phyloP scores from a whole-genome alignment of 352 stramenopile genomes.

The Globisporangium heterothallicum region DNA sequence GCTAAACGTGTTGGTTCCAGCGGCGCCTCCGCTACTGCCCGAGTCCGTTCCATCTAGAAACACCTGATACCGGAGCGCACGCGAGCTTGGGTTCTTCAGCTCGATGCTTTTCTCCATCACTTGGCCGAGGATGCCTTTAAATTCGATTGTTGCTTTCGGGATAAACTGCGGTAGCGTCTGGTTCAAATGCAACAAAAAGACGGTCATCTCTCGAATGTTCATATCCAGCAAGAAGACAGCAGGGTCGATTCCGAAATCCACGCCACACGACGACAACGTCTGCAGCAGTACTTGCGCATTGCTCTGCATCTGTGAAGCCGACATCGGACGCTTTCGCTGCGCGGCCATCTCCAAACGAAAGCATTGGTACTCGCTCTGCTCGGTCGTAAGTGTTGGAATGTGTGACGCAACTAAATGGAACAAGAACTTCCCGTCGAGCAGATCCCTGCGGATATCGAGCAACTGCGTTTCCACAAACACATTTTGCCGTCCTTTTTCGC shows the following conservation, averaged over 20 bases:
- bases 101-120: constrained; percentile 92
- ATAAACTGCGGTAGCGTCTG: constrained; percentile 89
- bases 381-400: constrained; percentile 70
- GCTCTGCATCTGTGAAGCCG: constrained; percentile 36
- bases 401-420: constrained; percentile 86
- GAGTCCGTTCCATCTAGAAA: constrained; percentile 58
- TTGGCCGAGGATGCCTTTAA: constrained; percentile 81
- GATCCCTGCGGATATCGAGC: constrained; percentile 52
- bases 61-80: constrained; percentile 84
- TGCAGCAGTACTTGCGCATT: constrained; percentile 56
- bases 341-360: constrained; percentile 33
- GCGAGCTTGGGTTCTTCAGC: constrained; percentile 86
- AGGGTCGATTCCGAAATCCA: constrained; percentile 73
- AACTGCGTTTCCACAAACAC: constrained; percentile 23
- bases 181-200: constrained; percentile 89
- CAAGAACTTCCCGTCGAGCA: constrained; percentile 72
- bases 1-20: constrained; percentile 46
- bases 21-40: background rate
- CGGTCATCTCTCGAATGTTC: constrained; percentile 65
- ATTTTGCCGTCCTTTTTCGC: background rate
- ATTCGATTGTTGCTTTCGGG: constrained; percentile 92
- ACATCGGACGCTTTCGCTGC: constrained; percentile 15
- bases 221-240: constrained; percentile 46
- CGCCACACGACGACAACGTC: constrained; percentile 53
- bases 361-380: constrained; percentile 63